These are phyloP conservation scores for Sideroxylon spinosum DNA, from an alignment of 179 eudicot genomes.

Conservation along the genomic window DNA sequence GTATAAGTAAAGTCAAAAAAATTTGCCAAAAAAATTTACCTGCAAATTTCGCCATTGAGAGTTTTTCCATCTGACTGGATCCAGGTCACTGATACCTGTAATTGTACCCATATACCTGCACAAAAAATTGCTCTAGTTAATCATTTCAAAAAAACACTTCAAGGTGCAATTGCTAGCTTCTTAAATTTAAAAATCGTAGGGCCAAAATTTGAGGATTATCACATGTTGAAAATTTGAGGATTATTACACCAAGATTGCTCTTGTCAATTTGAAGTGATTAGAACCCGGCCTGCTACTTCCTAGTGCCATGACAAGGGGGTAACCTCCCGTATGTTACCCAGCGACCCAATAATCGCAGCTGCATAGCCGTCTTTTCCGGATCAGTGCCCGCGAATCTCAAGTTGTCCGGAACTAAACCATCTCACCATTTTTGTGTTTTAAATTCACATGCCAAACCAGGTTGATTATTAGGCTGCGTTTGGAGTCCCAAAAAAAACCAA, in stretches of 20 bases:
- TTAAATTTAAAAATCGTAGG: background rate
- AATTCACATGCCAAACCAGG: background rate
- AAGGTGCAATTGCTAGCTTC: background rate
- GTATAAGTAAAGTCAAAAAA: background rate
- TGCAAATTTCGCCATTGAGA: constrained; percentile 98
- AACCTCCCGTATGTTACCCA: no score
- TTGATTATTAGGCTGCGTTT: no score
- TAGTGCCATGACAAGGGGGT: no score
- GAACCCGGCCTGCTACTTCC: no score
- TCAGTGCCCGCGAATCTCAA: no score
- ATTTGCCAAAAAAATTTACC: constrained; percentile 37
- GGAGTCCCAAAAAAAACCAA: no score
- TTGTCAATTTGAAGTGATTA: background rate
- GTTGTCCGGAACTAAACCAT: background rate
- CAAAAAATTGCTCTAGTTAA: background rate
- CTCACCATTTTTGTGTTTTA: background rate
- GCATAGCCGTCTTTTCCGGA: no score
- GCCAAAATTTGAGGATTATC: background rate
- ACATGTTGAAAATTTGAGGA: background rate
- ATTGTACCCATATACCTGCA: constrained; percentile 98
- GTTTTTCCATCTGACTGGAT: constrained; percentile 84
- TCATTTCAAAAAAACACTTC: background rate
- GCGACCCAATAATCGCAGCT: no score
- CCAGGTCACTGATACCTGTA: constrained; percentile 83
- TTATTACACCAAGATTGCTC: background rate